Evolutionary conservation across 768 basidiomycete genomes (phyloP), one percentile per base, ranked within the genome.

Genomic region (Podaxis sp.): DNA sequence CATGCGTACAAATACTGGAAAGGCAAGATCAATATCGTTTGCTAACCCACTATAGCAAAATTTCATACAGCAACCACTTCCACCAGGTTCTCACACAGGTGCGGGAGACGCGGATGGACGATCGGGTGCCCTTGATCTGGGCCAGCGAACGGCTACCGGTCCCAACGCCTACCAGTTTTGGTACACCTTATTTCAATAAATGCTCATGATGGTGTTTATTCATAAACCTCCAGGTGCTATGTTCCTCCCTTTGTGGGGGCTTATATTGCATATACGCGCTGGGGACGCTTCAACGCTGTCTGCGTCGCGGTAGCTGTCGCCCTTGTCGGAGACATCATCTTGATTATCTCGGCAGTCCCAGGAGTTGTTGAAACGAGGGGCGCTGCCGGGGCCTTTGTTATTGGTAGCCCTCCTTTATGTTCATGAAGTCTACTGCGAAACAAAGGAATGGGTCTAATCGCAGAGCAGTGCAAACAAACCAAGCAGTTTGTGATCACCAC

Each of bases 61-160:
- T 71, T 91, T 86, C 72, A 86, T 91, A 37, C 90, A 92, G 68
- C 83, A 85, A 62, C 79, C 79, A 0, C 82, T 91, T 5, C 90
- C 90, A 2, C 64, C 69, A 0, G 85, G 84, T 48, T 90, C 89
- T 0, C 78, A 69, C 50, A 90, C 89, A 0, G 90, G 90, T 23
- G 82, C 87, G 0, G 82, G 81, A 14, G 80, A 82, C 5, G 54
- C 69, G 0, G 52, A 68, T 46, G 84, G 82, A 3, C 85, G 87
- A 65, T 81, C 89, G 3, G 89, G 90, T 61, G 90, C 90, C 0
- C 79, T 91, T 10, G 82, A 79, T 7, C 69, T 77, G 44, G 87
- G 87, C 1, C 89, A 93, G 67, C 85, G 79, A 46, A 82, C 88
- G 13, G 82, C 89, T 0, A 90, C 88, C 3, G 90, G 89, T 65